A percentile compares a stretch with the other conserved stretches of the same genome.
These are phyloP conservation scores for Parathielavia hyrcaniae DNA, from an alignment of 495 filamentous ascomycete genomes.

Conservation along the genomic window DNA sequence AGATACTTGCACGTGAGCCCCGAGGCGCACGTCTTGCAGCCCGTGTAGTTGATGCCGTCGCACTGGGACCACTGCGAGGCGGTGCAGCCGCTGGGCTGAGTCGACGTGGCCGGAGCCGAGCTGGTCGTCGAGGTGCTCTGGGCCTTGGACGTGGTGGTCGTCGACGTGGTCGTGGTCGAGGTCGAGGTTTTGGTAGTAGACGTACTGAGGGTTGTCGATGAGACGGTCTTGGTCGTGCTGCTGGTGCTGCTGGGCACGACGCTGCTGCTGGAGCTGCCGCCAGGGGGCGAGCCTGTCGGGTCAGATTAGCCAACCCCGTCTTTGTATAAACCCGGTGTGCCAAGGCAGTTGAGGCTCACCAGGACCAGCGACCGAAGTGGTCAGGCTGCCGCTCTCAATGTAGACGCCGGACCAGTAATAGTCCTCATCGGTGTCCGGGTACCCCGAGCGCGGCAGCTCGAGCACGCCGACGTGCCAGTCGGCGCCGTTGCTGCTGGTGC, in stretches of 20 bases:
- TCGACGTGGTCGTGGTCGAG: conserved; percentile 9
- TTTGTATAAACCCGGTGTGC: not conserved
- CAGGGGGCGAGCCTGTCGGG: conserved; percentile 12
- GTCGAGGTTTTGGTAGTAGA: conserved; percentile 12
- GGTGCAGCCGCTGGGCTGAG: conserved; percentile 21
- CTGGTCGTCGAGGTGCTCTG: conserved; percentile 18
- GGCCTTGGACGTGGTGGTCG: not conserved
- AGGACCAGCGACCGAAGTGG: conserved; percentile 40
- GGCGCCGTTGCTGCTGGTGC: conserved; percentile 59
- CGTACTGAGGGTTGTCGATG: conserved; percentile 21
- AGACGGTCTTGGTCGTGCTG: conserved; percentile 5
- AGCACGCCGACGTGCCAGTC: conserved; percentile 75
- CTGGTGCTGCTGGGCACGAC: conserved; percentile 1
- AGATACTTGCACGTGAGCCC: conserved; percentile 35
- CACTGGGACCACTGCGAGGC: conserved; percentile 40
- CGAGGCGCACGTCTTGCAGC: conserved; percentile 37
- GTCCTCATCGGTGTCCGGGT: conserved; percentile 53
- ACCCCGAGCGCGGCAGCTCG: conserved; percentile 55
- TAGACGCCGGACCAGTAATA: conserved; percentile 71
- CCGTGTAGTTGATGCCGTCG: conserved; percentile 38
- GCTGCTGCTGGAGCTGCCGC: conserved; percentile 14
- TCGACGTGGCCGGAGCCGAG: conserved; percentile 18
- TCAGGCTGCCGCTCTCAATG: conserved; percentile 59
- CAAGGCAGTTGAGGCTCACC: conserved; percentile 17
- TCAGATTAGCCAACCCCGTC: not conserved